Conservation (phyloP, 345 rosid species). For the Mangifera indica region DNA sequence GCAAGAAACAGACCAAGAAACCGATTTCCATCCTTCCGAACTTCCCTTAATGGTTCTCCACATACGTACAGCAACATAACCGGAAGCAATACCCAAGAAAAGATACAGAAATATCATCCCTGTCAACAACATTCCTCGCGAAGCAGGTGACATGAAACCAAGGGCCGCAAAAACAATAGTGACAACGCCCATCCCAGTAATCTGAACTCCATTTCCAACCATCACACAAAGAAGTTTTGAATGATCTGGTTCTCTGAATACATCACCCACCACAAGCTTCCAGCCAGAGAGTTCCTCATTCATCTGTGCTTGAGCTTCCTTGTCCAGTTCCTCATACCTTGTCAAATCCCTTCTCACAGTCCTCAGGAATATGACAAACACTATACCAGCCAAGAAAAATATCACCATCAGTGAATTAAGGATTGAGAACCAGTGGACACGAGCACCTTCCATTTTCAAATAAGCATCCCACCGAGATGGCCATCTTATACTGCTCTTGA, state of each 20-base stretch:
- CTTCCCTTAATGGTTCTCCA: conserved; percentile 81
- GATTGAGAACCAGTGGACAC: conserved; percentile 86
- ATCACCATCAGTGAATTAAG: conserved; percentile 78
- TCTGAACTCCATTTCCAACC: conserved; percentile 77
- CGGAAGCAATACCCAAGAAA: conserved; percentile 68
- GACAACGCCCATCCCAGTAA: conserved; percentile 76
- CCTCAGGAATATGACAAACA: conserved; percentile 76
- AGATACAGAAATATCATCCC: conserved; percentile 82
- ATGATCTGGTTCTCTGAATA: conserved; percentile 73
- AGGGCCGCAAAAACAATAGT: conserved; percentile 76
- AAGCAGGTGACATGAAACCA: conserved; percentile 85
- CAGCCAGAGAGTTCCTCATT: conserved; percentile 87
- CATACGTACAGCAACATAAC: conserved; percentile 66
- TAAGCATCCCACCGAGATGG: conserved; percentile 92
- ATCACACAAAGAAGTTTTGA: conserved; percentile 73
- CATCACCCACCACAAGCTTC: conserved; percentile 91
- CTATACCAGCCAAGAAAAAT: conserved; percentile 72
- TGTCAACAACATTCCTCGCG: conserved; percentile 81
- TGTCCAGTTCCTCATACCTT: conserved; percentile 75
- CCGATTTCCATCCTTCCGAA: conserved; percentile 72
- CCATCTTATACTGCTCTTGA: conserved; percentile 69
- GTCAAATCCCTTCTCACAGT: conserved; percentile 86
- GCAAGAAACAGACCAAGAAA: conserved; percentile 69
- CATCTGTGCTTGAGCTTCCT: conserved; percentile 86
- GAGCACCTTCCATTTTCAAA: conserved; percentile 85